These are phyloP conservation scores for Globisporangium okanoganense DNA, from an alignment of 352 stramenopile species.

Conservation along the genomic window DNA sequence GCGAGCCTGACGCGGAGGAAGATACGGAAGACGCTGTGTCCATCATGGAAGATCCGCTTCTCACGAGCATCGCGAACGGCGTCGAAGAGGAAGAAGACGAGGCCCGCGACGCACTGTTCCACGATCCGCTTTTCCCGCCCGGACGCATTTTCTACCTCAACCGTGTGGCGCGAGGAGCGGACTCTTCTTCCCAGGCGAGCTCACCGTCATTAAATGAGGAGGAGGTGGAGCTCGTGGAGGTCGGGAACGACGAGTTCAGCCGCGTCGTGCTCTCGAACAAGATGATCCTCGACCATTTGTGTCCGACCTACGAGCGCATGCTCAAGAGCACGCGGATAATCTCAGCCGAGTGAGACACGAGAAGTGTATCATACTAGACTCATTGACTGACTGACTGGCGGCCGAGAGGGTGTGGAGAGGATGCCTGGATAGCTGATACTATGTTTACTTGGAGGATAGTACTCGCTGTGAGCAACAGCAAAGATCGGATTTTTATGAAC, in stretches of 20 bases:
- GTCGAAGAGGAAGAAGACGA: not conserved
- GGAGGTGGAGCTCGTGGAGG: constrained; percentile 59
- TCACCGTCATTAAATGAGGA: not conserved
- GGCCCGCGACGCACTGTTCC: constrained; percentile 21
- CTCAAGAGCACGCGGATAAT: constrained; percentile 23
- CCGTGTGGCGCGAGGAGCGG: constrained; percentile 16
- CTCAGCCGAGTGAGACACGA: not conserved
- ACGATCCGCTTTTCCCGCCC: constrained; percentile 65
- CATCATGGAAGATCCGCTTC: constrained; percentile 5
- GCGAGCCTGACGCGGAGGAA: constrained; percentile 1
- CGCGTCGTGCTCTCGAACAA: constrained; percentile 73
- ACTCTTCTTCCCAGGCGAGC: not conserved
- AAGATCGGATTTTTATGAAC: no score
- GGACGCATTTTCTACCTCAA: constrained; percentile 73
- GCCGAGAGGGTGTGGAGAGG: no score
- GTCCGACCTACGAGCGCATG: constrained; percentile 74
- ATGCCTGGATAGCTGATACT: no score
- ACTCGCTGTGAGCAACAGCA: no score
- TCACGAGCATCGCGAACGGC: not conserved
- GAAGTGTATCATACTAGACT: no score
- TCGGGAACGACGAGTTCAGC: constrained; percentile 63
- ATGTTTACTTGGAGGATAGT: no score
- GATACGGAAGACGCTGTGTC: constrained; percentile 3
- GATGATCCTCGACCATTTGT: constrained; percentile 86
- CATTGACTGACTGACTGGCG: no score